A percentile compares a stretch with the other conserved stretches of the same genome.
Conservation (phyloP, 441 rosid species). For the Arabidopsis lyrata region DNA sequence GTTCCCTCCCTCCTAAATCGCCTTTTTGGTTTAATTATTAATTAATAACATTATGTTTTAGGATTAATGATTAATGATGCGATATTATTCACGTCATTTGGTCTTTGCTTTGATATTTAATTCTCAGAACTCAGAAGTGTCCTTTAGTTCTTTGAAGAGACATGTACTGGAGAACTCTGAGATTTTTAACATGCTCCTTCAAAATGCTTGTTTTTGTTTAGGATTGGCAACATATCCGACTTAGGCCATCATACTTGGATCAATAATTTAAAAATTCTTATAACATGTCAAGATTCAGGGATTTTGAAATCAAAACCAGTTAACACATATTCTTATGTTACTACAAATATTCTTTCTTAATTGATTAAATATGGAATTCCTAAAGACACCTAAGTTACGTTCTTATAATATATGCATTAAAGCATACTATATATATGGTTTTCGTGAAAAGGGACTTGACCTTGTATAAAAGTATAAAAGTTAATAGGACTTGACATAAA, state of each 20-base stretch:
- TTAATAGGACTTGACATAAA: conserved; percentile 19
- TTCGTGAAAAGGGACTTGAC: not conserved
- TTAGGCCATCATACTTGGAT: not conserved
- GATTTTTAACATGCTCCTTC: not conserved
- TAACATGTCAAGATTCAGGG: not conserved
- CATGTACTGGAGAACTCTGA: conserved; percentile 24
- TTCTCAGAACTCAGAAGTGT: conserved; percentile 36
- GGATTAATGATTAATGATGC: conserved; percentile 11
- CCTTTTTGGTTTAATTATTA: conserved; percentile 25
- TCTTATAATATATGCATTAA: not conserved
- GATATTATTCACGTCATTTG: conserved; percentile 12
- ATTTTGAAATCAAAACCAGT: not conserved
- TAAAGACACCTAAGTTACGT: not conserved
- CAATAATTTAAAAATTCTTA: not conserved
- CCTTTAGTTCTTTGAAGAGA: conserved; percentile 50
- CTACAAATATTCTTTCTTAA: not conserved
- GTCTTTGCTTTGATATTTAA: conserved; percentile 24
- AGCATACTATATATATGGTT: not conserved
- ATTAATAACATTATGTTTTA: conserved; percentile 11
- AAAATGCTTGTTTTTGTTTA: not conserved
- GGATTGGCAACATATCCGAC: not conserved
- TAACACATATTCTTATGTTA: not conserved
- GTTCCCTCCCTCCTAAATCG: conserved; percentile 15
- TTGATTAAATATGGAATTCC: not conserved
- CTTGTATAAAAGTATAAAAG: conserved; percentile 16